phyloP scores from a whole-genome alignment of 495 filamentous ascomycete genomes.

The Penicillium bialowiezense region DNA sequence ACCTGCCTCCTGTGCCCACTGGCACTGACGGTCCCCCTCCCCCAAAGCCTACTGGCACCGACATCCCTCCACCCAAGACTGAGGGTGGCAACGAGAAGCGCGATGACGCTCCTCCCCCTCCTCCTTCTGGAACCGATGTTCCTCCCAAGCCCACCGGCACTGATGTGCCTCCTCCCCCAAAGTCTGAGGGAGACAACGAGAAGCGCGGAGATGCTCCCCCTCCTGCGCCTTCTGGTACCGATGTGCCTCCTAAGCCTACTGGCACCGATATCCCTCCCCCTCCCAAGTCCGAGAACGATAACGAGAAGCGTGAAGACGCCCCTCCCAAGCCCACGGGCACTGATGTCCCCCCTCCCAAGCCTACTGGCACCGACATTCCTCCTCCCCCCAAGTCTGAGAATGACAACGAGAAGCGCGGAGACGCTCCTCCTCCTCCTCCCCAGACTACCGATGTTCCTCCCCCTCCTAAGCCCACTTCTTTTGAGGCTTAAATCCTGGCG shows the following conservation, averaged over 20 bases:
- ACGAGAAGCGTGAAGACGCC: not conserved
- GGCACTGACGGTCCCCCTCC: not conserved
- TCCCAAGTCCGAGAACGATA: not conserved
- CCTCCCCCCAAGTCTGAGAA: not conserved
- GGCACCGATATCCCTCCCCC: not conserved
- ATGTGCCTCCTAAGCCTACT: not conserved
- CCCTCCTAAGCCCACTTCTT: not conserved
- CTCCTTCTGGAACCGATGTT: not conserved
- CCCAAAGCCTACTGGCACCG: not conserved
- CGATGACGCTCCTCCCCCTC: not conserved
- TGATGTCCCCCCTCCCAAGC: too few relatives aligned
- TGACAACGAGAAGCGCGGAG: not conserved
- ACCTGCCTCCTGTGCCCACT: not conserved
- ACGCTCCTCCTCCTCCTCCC: not conserved
- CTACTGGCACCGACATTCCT: not conserved
- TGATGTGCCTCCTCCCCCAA: not conserved
- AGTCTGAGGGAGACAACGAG: not conserved
- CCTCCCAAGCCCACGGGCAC: not conserved
- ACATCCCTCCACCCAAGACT: not conserved
- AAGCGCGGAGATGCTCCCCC: not conserved
- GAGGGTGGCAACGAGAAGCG: not conserved
- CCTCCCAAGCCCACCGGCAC: not conserved
- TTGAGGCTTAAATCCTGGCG: not conserved
- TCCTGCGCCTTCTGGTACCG: not conserved
- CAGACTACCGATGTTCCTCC: not conserved